Evolutionary conservation across 2,329 filamentous ascomycete genomes (phyloP).

Genomic region (Botrytis porri): DNA sequence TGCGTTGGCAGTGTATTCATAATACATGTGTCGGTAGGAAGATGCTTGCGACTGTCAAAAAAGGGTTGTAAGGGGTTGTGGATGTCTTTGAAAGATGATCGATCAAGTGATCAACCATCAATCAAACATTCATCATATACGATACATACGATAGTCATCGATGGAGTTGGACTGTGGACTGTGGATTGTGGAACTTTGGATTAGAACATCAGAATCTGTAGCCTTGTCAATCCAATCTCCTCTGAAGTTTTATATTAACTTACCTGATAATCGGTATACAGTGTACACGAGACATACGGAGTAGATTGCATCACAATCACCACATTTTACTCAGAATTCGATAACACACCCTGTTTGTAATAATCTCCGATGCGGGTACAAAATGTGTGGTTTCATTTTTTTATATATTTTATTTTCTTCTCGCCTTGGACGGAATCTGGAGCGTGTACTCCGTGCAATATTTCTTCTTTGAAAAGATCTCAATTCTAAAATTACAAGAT

Average conservation of each 20-base stretch:
- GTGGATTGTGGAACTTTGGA: background rate
- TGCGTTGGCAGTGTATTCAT: background rate
- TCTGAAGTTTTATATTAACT: background rate
- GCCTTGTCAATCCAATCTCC: constrained; percentile 3
- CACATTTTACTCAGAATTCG: background rate
- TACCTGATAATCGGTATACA: background rate
- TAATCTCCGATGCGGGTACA: constrained; percentile 8
- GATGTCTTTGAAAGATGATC: background rate
- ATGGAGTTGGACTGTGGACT: background rate
- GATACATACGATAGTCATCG: background rate
- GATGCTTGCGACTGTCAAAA: background rate
- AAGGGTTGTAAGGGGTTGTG: background rate
- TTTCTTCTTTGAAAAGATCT: background rate
- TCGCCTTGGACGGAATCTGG: background rate
- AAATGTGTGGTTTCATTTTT: background rate
- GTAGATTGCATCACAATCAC: background rate
- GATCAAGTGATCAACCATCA: background rate
- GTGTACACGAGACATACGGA: constrained; percentile 5
- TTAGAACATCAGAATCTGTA: background rate
- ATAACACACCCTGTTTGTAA: background rate
- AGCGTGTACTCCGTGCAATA: background rate
- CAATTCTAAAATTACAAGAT: background rate
- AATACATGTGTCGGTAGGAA: background rate
- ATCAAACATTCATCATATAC: background rate
- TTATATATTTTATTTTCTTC: background rate